Conservation (phyloP, 2,329 filamentous ascomycete genomes). For the Westerdykella aurantiaca region DNA sequence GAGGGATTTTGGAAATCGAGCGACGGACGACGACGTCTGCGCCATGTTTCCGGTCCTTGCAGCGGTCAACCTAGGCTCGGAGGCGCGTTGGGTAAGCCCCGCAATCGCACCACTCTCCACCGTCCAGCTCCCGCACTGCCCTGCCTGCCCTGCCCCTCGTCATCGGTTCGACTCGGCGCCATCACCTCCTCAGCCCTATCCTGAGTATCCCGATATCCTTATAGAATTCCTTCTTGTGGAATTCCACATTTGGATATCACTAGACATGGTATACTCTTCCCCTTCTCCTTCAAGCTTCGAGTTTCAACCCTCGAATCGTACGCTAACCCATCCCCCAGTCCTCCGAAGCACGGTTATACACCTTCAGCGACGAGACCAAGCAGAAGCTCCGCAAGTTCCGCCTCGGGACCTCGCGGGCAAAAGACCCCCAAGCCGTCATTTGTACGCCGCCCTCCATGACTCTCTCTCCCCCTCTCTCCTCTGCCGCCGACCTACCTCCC, state of each 20-base stretch:
- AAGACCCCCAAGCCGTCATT: constrained; percentile 83
- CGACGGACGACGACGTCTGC: not conserved
- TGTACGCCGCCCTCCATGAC: constrained; percentile 57
- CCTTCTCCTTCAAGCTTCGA: no score
- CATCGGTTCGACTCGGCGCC: not conserved
- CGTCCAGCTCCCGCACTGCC: not conserved
- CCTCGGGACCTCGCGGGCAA: constrained; percentile 79
- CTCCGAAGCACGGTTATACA: constrained; percentile 86
- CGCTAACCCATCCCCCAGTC: constrained; percentile 33
- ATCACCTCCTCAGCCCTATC: not conserved
- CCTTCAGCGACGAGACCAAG: constrained; percentile 85
- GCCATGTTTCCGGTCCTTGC: not conserved
- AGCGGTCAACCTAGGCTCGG: not conserved
- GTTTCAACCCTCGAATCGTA: not conserved
- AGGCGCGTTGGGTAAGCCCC: no score
- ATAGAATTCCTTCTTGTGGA: no score
- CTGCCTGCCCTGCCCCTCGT: not conserved
- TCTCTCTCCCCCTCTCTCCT: not conserved
- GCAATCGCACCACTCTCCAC: no score
- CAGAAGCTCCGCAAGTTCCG: constrained; percentile 92
- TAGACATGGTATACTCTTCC: not conserved
- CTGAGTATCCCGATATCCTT: no score
- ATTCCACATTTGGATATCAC: not conserved
- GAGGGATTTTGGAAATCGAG: no score
- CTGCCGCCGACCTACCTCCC: not conserved